These are phyloP conservation scores for Zalaria obscura DNA, from an alignment of 2,329 filamentous ascomycete genomes.

Conservation along the genomic window DNA sequence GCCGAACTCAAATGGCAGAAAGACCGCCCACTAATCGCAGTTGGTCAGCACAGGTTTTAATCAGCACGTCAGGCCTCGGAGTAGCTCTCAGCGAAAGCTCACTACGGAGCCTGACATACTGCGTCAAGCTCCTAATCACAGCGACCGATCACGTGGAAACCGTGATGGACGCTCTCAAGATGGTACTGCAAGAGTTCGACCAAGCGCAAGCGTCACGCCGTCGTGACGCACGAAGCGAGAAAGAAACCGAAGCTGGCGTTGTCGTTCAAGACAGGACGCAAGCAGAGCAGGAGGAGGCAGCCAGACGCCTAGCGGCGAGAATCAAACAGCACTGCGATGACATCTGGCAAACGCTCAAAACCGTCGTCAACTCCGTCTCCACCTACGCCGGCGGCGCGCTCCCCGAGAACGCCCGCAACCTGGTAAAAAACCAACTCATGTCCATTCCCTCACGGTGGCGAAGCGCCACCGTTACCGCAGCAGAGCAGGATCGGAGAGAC, in stretches of 20 bases:
- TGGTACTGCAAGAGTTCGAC: slow-evolving; percentile 71
- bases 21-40: slow-evolving; percentile 25
- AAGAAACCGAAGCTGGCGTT: slow-evolving; percentile 10
- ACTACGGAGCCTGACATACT: slow-evolving; percentile 70
- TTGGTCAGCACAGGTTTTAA: slow-evolving; percentile 72
- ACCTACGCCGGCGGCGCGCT: slow-evolving; percentile 84
- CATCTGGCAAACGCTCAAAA: slow-evolving; percentile 47
- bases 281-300: slow-evolving; percentile 21
- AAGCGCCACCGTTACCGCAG: slow-evolving; percentile 36
- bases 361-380: slow-evolving; percentile 71
- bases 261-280: slow-evolving; percentile 1
- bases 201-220: slow-evolving; percentile 9
- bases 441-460: slow-evolving; percentile 75
- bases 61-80: slow-evolving; percentile 80
- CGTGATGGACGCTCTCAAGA: slow-evolving; percentile 59
- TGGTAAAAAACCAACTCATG: slow-evolving; percentile 73
- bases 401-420: slow-evolving; percentile 70
- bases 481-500: slow-evolving; percentile 13
- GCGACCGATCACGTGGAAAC: slow-evolving; percentile 70
- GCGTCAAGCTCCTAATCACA: slow-evolving; percentile 64
- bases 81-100: slow-evolving; percentile 87
- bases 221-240: slow-evolving; percentile 6
- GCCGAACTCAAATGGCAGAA: slow-evolving; percentile 11
- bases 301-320: slow-evolving; percentile 56
- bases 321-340: slow-evolving; percentile 47